Evolutionary conservation across 108 stramenopile genomes (phyloP).

Genomic region (Phaeodactylum tricornutum): DNA sequence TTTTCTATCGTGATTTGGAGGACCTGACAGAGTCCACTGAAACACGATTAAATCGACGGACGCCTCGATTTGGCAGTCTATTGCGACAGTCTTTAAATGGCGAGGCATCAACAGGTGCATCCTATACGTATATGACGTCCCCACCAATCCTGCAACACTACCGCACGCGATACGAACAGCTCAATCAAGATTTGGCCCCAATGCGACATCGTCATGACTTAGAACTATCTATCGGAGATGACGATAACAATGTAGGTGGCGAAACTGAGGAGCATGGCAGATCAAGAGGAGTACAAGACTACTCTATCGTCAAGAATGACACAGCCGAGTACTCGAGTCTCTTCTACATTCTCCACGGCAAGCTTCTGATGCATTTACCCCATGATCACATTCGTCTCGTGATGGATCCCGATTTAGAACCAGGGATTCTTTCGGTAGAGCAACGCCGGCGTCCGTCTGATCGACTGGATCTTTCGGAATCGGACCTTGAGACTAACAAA

Average conservation of each 20-base stretch:
- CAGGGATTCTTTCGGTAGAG: slow-evolving; percentile 44
- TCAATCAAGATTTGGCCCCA: slow-evolving; percentile 19
- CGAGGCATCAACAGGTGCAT: too few species aligned
- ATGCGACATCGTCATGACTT: background rate
- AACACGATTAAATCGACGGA: too few species aligned
- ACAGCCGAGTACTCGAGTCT: slow-evolving; percentile 10
- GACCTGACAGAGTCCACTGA: too few species aligned
- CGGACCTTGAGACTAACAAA: background rate
- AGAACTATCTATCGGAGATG: background rate
- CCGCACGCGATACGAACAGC: slow-evolving; percentile 18
- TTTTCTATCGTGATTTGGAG: slow-evolving; percentile 45
- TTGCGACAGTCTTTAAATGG: too few species aligned
- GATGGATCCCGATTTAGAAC: slow-evolving; percentile 48
- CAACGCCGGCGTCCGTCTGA: slow-evolving; percentile 3
- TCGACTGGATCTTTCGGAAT: background rate
- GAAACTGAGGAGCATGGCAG: background rate
- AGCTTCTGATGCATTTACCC: slow-evolving; percentile 32
- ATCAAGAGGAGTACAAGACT: too few species aligned
- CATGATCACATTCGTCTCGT: slow-evolving; percentile 39
- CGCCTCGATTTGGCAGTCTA: too few species aligned
- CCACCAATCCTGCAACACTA: background rate
- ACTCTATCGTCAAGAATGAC: slow-evolving; percentile 1
- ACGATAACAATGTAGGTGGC: slow-evolving; percentile 2
- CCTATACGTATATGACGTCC: background rate
- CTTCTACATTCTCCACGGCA: slow-evolving; percentile 27